Evolutionary conservation across 345 rosid genomes (phyloP).

Genomic region (Garcia nutans): DNA sequence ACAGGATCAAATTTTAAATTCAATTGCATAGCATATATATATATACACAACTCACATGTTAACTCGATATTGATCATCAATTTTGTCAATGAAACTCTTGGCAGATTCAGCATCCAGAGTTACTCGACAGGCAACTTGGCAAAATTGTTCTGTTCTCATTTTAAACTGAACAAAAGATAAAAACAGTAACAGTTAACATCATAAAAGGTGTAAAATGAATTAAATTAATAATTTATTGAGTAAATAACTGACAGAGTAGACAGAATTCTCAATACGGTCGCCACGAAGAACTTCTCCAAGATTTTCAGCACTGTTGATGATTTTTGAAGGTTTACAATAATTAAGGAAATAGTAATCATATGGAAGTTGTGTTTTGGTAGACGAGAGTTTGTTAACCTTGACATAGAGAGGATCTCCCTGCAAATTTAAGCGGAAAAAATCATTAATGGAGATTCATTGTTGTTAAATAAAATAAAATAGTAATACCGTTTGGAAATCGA

Average conservation of each 20-base stretch:
- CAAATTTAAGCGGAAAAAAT: background rate
- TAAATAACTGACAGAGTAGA: constrained; percentile 56
- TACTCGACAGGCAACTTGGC: constrained; percentile 64
- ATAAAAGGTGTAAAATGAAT: background rate
- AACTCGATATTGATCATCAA: constrained; percentile 86
- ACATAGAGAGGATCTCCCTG: constrained; percentile 62
- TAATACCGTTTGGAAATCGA: constrained; percentile 5
- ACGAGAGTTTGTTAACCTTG: constrained; percentile 94
- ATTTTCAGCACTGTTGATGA: constrained; percentile 76
- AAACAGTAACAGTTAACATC: too few relatives aligned
- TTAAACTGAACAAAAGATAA: constrained; percentile 50
- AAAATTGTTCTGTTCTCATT: constrained; percentile 78
- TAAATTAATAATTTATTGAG: background rate
- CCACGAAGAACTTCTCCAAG: constrained; percentile 94
- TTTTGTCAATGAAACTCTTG: constrained; percentile 86
- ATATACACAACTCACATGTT: constrained; percentile 61
- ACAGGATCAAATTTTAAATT: too few relatives aligned
- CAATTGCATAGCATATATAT: background rate
- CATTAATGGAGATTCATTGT: background rate
- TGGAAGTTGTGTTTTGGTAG: constrained; percentile 94
- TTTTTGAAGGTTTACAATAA: constrained; percentile 70
- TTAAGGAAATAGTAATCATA: constrained; percentile 82
- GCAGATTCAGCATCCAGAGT: constrained; percentile 66
- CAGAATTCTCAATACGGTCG: constrained; percentile 94
- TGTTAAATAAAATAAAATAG: background rate